Evolutionary conservation across 768 basidiomycete species (phyloP).

Genomic region (Galerina marginata): DNA sequence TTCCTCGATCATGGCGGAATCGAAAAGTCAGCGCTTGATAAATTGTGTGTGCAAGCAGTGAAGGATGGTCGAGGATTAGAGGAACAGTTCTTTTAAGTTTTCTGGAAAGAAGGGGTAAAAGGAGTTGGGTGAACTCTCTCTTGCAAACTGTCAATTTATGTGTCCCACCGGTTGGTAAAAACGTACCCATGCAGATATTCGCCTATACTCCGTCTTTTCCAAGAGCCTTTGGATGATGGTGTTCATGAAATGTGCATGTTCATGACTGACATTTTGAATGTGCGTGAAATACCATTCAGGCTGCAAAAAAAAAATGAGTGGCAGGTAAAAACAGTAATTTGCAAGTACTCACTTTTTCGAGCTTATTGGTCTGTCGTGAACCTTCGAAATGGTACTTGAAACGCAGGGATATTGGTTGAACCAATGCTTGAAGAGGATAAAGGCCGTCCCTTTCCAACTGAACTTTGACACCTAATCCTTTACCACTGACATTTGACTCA

Average conservation of each 20-base stretch:
- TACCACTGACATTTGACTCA: slow-evolving; percentile 46
- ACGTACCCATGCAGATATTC: slow-evolving; percentile 79
- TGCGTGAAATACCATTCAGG: slow-evolving; percentile 99
- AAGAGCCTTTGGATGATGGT: slow-evolving; percentile 74
- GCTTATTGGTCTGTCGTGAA: slow-evolving; percentile 81
- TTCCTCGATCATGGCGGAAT: slow-evolving; percentile 74
- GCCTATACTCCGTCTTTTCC: slow-evolving; percentile 60
- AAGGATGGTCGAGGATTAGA: slow-evolving; percentile 73
- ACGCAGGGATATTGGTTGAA: slow-evolving; percentile 81
- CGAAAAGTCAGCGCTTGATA: slow-evolving; percentile 92
- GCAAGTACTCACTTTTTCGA: slow-evolving; percentile 75
- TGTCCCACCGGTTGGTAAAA: slow-evolving; percentile 3
- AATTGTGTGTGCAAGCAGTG: slow-evolving; percentile 92
- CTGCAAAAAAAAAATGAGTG: slow-evolving; percentile 41
- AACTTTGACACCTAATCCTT: slow-evolving; percentile 41
- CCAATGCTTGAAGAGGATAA: slow-evolving; percentile 84
- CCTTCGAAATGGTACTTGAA: slow-evolving; percentile 98
- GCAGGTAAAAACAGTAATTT: neutral
- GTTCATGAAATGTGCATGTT: slow-evolving; percentile 84
- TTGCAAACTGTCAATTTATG: slow-evolving; percentile 33
- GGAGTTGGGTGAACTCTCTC: slow-evolving; percentile 83
- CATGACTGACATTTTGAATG: slow-evolving; percentile 83
- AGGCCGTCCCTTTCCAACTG: slow-evolving; percentile 57
- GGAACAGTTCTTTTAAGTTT: slow-evolving; percentile 82
- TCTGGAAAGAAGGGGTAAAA: slow-evolving; percentile 77